Base-by-base conservation (phyloP, 2,329 filamentous ascomycete genomes). In the Orbilia oligospora region DNA sequence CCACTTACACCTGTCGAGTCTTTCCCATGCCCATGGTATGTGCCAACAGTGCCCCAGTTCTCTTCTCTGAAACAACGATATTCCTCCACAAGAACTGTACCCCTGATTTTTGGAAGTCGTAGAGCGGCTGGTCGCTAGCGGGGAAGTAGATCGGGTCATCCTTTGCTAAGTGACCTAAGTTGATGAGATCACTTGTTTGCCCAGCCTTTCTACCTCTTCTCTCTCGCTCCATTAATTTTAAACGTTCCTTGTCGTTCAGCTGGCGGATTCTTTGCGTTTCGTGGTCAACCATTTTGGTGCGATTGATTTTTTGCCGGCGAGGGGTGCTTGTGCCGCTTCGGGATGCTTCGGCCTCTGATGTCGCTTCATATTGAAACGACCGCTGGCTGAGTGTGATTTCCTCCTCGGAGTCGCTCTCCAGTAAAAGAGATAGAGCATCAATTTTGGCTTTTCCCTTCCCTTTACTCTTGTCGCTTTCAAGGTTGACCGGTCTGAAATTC, bases 81-180 rank as follows among this genome's bases (percentile, higher is more conserved):
- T 95, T 91, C 81, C 93, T 90, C 93, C 94, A 97, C 86, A 97
- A 89, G 84, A 97, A 97, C 10, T 91, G 90, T 20, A 97, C 89
- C 0, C 94, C 94, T 0, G 89, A 87, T 56, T 97, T 87, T 82
- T 97, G 94, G 83, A 97, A 93, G 8, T 89, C 87, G 81, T 96
- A 95, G 79, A 97, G 56, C 4, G 58, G 44, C 5, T 53, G 16
- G 20, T 71, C 44, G 3, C 33, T 16, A 8, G 63, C 36, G 36
- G 80, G 71, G 46, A 82, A 80, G 38, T 56, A 80, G 16, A 81
- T 81, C 10, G 79, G 69, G 20, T 80, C 72, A 12, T 80, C 9
- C 16, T 49, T 80, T 18, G 33, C 65, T 56, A 81, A 80, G 20
- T 80, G 80, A 5, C 81, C 81, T 5, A 78, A 22, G 22, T 82